phyloP scores from a whole-genome alignment of 2,329 filamentous ascomycete species.

The Ophiostoma angusticollis region DNA sequence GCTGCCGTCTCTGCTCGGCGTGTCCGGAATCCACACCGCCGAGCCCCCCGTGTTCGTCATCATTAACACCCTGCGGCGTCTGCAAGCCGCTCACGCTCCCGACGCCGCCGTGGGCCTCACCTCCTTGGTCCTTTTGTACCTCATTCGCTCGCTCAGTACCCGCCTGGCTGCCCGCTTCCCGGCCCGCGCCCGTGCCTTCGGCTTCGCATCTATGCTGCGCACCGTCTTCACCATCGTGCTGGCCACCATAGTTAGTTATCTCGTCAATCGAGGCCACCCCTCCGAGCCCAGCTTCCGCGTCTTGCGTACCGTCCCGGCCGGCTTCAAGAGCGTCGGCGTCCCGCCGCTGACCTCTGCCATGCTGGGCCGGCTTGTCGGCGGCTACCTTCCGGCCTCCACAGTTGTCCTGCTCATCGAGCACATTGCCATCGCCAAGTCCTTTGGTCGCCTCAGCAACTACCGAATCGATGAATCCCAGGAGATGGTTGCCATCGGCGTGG shows the following conservation, averaged over 20 bases:
- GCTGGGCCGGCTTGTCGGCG: constrained; percentile 55
- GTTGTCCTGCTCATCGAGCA: constrained; percentile 96
- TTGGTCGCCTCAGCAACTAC: constrained; percentile 93
- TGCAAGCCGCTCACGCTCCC: constrained; percentile 32
- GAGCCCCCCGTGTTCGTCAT: constrained; percentile 33
- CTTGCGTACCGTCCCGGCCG: constrained; percentile 33
- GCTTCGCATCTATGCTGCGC: constrained; percentile 61
- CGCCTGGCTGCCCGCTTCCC: constrained; percentile 49
- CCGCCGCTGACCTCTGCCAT: constrained; percentile 33
- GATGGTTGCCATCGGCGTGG: constrained; percentile 83
- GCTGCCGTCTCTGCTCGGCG: constrained; percentile 30
- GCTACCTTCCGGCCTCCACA: constrained; percentile 65
- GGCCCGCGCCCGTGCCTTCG: constrained; percentile 48
- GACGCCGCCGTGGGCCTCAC: constrained; percentile 63
- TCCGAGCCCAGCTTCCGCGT: constrained; percentile 56
- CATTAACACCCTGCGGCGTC: constrained; percentile 27
- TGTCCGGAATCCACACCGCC: constrained; percentile 30
- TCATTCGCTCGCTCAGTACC: constrained; percentile 47
- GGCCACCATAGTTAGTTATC: constrained; percentile 79
- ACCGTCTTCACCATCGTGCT: constrained; percentile 67
- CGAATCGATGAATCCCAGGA: constrained; percentile 92
- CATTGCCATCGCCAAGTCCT: constrained; percentile 94
- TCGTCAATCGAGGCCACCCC: constrained; percentile 57
- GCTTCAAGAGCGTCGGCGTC: constrained; percentile 66
- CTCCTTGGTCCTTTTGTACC: constrained; percentile 52